A percentile compares a stretch with the other conserved stretches of the same genome.
Evolutionary conservation across 129 eudicot species (phyloP).

Genomic region (Gnaphalium uliginosum): DNA sequence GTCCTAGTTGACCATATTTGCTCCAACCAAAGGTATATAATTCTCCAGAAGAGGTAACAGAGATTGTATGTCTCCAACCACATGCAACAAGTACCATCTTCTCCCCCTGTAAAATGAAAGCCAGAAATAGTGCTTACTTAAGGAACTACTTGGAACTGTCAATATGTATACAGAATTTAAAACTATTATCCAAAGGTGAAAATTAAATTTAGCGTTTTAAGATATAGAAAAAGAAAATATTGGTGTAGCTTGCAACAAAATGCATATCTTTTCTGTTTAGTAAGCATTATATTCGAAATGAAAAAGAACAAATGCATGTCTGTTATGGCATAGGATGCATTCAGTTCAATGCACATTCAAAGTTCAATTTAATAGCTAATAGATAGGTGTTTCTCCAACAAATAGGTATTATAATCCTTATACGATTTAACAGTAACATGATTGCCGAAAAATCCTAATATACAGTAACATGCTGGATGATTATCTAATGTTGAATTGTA

Average conservation of each 20-base stretch:
- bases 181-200: no score
- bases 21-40: conserved; percentile 95
- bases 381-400: conserved; percentile 3
- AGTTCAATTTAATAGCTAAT: neutral
- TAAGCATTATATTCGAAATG: conserved; percentile 8
- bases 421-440: conserved; percentile 12
- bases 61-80: conserved; percentile 98
- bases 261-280: neutral
- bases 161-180: no score
- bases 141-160: no score
- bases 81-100: conserved; percentile 87
- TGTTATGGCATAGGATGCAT: neutral
- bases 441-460: conserved; percentile 9
- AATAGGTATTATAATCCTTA: neutral
- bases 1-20: conserved; percentile 99
- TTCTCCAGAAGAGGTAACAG: conserved; percentile 81
- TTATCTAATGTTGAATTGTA: neutral
- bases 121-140: no score
- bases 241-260: neutral
- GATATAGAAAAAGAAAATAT: no score
- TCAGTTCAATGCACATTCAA: conserved; percentile 7
- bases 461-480: conserved; percentile 5
- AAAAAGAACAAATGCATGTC: neutral
- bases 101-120: conserved; percentile 52
- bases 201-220: no score